phyloP scores from a whole-genome alignment of 2,329 filamentous ascomycete genomes.

The Basipetospora chlamydospora region DNA sequence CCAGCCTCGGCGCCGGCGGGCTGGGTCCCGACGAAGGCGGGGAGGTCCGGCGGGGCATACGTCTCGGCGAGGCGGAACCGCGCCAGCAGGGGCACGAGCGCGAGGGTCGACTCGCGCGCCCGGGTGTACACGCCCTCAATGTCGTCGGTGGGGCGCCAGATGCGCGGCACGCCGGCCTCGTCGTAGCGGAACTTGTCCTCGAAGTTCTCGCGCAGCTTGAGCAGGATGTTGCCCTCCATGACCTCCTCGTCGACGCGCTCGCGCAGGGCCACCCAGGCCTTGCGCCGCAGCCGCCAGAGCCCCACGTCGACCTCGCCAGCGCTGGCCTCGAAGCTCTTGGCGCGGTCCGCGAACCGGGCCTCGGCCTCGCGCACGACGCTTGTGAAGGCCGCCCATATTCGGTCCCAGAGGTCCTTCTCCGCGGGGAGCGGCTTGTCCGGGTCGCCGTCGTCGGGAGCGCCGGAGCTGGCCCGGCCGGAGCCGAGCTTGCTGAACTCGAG shows the following conservation, averaged over 20 bases:
- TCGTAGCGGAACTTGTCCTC: conserved; percentile 99
- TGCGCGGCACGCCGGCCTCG: conserved; percentile 81
- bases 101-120: conserved; percentile 82
- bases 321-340: conserved; percentile 86
- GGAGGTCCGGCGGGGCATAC: conserved; percentile 64
- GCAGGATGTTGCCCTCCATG: conserved; percentile 88
- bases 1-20: conserved; percentile 61
- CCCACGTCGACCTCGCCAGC: conserved; percentile 84
- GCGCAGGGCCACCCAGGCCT: conserved; percentile 84
- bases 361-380: conserved; percentile 76
- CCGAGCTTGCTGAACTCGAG: conserved; percentile 94
- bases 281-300: conserved; percentile 80
- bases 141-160: conserved; percentile 93
- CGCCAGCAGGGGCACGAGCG: conserved; percentile 76
- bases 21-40: conserved; percentile 66
- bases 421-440: conserved; percentile 51
- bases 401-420: conserved; percentile 89
- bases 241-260: conserved; percentile 93
- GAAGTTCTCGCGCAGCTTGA: conserved; percentile 96
- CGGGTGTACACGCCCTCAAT: conserved; percentile 92
- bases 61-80: conserved; percentile 68
- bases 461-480: conserved; percentile 68
- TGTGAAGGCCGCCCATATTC: conserved; percentile 79
- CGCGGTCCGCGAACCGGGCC: conserved; percentile 69
- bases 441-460: conserved; percentile 67